Conservation (phyloP, 129 eudicot genomes). For the Mikania micrantha region DNA sequence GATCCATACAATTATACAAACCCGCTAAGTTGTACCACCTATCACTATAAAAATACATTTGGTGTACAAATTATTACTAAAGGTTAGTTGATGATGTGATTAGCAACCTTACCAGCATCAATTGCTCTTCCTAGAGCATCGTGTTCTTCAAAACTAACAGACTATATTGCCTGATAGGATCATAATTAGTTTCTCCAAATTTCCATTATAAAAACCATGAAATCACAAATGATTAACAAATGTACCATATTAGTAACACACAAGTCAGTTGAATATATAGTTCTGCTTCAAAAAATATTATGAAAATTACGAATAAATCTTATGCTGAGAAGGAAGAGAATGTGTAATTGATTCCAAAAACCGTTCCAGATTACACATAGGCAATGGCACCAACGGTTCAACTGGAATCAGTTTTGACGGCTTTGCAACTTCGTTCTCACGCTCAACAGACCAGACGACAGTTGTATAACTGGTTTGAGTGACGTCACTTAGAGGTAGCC, state of each 20-base stretch:
- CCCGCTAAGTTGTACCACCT: background rate
- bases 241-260: too few species aligned
- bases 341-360: conserved; percentile 73
- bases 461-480: conserved; percentile 24
- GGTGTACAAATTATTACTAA: background rate
- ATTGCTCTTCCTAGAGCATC: conserved; percentile 64
- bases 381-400: conserved; percentile 25
- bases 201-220: too few species aligned
- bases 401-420: conserved; percentile 21
- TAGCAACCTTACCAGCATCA: conserved; percentile 89
- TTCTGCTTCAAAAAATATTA: background rate
- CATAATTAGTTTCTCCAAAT: conserved; percentile 93
- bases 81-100: background rate
- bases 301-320: conserved; percentile 39
- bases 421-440: conserved; percentile 15
- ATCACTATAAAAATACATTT: background rate
- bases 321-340: conserved; percentile 64
- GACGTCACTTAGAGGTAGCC: conserved; percentile 54
- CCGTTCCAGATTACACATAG: conserved; percentile 65
- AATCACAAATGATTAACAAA: too few species aligned
- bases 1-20: too few species aligned
- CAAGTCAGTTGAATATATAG: too few species aligned
- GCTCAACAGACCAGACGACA: conserved; percentile 20
- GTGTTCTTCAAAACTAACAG: conserved; percentile 69
- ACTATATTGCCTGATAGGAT: conserved; percentile 41